phyloP scores from a whole-genome alignment of 352 stramenopile genomes.

The Phytopythium chamaehyphon region DNA sequence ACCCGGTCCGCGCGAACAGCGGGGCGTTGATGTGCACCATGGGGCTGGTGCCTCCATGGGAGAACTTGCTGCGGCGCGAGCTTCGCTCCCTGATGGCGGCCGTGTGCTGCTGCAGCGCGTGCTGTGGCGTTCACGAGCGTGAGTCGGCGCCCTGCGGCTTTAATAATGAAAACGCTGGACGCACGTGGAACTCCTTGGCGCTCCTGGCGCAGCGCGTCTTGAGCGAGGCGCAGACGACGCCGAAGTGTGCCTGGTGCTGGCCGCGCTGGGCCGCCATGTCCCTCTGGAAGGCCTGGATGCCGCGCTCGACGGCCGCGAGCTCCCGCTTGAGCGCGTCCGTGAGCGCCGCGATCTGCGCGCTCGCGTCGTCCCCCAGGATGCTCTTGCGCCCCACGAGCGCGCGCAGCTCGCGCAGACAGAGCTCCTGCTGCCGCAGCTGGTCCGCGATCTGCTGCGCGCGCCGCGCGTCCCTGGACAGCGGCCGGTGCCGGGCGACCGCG shows the following conservation, averaged over 20 bases:
- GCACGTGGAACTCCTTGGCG: conserved; percentile 74
- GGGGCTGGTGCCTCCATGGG: conserved; percentile 56
- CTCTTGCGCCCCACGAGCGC: conserved; percentile 69
- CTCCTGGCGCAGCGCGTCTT: conserved; percentile 80
- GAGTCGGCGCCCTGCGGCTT: background rate
- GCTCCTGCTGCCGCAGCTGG: conserved; percentile 75
- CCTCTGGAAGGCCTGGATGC: conserved; percentile 4
- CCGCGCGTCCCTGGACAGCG: conserved; percentile 67
- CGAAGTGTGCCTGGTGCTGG: conserved; percentile 78
- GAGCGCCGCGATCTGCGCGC: conserved; percentile 68
- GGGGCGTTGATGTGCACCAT: conserved; percentile 82
- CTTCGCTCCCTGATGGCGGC: conserved; percentile 68
- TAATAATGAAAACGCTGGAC: conserved; percentile 7
- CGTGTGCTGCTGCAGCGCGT: conserved; percentile 62
- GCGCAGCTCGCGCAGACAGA: conserved; percentile 71
- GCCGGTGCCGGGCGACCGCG: conserved; percentile 40
- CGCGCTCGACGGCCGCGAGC: conserved; percentile 39
- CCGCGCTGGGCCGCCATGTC: conserved; percentile 40
- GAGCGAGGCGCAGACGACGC: conserved; percentile 72
- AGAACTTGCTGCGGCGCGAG: conserved; percentile 78
- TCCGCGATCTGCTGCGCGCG: conserved; percentile 78
- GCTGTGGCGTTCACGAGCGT: conserved; percentile 20
- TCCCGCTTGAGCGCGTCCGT: conserved; percentile 81
- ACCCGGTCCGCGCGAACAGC: conserved; percentile 54
- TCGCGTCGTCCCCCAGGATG: conserved; percentile 76